These are phyloP conservation scores for Chaetomium strumarium DNA, from an alignment of 2,329 filamentous ascomycete genomes.

Conservation along the genomic window DNA sequence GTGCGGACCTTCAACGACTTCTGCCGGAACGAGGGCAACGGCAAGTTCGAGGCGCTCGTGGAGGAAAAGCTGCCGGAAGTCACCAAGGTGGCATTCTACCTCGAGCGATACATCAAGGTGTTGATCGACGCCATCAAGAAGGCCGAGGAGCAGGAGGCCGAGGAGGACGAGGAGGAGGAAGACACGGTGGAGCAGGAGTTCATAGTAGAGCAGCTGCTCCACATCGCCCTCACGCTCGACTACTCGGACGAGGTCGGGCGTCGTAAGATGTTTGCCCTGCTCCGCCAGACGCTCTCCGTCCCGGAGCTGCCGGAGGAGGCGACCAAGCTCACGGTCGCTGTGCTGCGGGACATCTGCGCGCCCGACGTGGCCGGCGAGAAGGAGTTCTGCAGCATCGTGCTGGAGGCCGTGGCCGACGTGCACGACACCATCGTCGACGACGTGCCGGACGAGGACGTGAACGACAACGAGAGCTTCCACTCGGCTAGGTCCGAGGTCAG, in stretches of 20 bases:
- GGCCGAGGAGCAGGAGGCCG: constrained; percentile 48
- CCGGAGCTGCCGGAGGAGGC: constrained; percentile 87
- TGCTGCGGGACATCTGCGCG: constrained; percentile 76
- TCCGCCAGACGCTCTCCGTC: constrained; percentile 78
- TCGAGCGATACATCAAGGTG: constrained; percentile 71
- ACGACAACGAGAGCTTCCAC: constrained; percentile 83
- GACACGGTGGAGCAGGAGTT: constrained; percentile 90
- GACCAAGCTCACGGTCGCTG: constrained; percentile 80
- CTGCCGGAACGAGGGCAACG: constrained; percentile 67
- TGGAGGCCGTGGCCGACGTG: constrained; percentile 93
- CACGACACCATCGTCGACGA: constrained; percentile 87
- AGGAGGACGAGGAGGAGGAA: constrained; percentile 67
- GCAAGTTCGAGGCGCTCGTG: constrained; percentile 66
- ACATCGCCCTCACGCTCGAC: constrained; percentile 86
- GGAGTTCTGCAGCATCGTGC: constrained; percentile 77
- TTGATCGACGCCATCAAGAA: constrained; percentile 59
- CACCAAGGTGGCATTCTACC: constrained; percentile 79
- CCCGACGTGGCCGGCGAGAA: constrained; percentile 66
- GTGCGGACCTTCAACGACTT: constrained; percentile 92
- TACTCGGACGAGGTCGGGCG: constrained; percentile 97
- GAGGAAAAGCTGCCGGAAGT: constrained; percentile 96
- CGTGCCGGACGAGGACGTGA: constrained; percentile 40
- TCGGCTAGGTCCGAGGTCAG: constrained; percentile 84
- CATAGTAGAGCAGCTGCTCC: constrained; percentile 87
- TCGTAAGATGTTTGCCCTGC: constrained; percentile 88